Base-by-base conservation (phyloP, 1,284 basidiomycete species). In the Sparassis latifolia region DNA sequence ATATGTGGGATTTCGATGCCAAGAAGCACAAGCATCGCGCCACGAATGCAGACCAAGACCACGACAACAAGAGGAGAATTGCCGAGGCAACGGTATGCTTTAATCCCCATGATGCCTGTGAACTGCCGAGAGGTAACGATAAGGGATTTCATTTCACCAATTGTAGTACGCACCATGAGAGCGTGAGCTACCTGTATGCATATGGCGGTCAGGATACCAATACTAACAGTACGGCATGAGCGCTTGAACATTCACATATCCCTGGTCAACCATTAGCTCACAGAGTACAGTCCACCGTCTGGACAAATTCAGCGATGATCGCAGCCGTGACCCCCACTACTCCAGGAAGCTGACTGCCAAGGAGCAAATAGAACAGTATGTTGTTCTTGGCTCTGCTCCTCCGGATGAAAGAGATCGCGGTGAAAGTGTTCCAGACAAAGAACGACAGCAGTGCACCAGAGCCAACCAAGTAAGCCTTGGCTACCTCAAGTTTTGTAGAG, bases 61-160 rank as follows among this genome's bases (percentile, higher is more conserved):
- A 68, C 57, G 20, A 78, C 67, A 39, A 85, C 75, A 51, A 79
- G 56, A 30, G 71, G 71, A n/a, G 78, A 76, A 54, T 78, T 76
- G 58, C 79, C 74, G 52, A 84, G 66, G 58, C 82, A 84, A 55
- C 76, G 77, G 58, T 84, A 86, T 4, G 79, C 82, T 62, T 86
- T 86, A 56, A 79, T 67, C 4, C 83, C 83, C 41, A 84, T 67
- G 40, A 85, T 79, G 33, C 81, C 82, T 0, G 79, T 76, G 44
- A 84, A 74, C 82, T 86, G 54, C n/a, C 35, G 35, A 37, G 35
- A 28, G 46, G 41, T 37, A 43, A 32, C n/a, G 10, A 42, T 53
- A 12, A 50, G 46, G 35, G n/a, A 35, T 43, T 20, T 20, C 20
- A 20, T 20, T 20, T 20, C 20, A 20, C 20, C 20, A 20, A 20